These are phyloP conservation scores for Barnettozyma botsteinii DNA, from an alignment of 805 yeast genomes.

Conservation along the genomic window DNA sequence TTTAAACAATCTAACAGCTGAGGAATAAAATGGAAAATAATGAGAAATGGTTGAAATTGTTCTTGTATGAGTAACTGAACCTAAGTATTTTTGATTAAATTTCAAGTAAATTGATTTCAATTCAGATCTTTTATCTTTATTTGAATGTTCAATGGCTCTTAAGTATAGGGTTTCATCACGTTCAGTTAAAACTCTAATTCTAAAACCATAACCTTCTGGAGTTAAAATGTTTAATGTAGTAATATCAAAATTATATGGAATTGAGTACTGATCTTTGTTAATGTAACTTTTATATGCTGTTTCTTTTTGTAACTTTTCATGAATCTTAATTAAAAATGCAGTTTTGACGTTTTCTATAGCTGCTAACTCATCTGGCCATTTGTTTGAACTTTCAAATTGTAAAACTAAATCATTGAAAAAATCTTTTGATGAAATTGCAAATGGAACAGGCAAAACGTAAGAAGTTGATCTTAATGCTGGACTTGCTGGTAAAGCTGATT, in stretches of 20 bases:
- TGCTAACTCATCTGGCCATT: conserved; percentile 90
- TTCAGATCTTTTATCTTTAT: conserved; percentile 51
- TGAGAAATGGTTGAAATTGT: conserved; percentile 65
- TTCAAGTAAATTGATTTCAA: conserved; percentile 57
- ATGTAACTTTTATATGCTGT: conserved; percentile 53
- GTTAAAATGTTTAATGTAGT: conserved; percentile 60
- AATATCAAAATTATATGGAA: conserved; percentile 60
- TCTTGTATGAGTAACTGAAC: conserved; percentile 74
- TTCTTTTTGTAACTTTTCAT: conserved; percentile 40
- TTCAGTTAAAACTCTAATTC: conserved; percentile 70
- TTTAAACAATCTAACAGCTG: conserved; percentile 81
- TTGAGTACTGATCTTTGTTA: conserved; percentile 54
- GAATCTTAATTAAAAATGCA: conserved; percentile 76
- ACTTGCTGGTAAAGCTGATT: conserved; percentile 68
- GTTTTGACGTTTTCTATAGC: conserved; percentile 87
- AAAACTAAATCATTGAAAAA: conserved; percentile 75
- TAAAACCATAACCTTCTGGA: conserved; percentile 88
- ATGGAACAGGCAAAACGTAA: conserved; percentile 73
- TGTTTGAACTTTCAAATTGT: conserved; percentile 83
- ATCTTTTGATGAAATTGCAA: conserved; percentile 67
- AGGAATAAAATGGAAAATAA: conserved; percentile 65
- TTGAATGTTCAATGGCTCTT: conserved; percentile 63
- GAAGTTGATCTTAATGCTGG: conserved; percentile 74
- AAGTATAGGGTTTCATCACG: conserved; percentile 72
- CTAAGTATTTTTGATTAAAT: conserved; percentile 59